phyloP scores from a whole-genome alignment of 148 eudicot species.

The Chenopodium album region DNA sequence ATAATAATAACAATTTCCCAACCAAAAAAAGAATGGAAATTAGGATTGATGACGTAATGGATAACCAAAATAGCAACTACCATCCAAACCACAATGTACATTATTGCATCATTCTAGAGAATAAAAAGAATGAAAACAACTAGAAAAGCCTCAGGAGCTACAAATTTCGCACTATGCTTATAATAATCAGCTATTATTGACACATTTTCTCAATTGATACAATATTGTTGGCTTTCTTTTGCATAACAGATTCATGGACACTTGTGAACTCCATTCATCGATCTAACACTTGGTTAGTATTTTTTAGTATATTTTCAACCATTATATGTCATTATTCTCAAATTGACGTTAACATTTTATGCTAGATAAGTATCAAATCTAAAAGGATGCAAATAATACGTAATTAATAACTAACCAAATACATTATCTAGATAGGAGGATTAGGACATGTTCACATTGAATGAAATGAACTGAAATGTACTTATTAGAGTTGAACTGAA shows the following conservation, averaged over 20 bases:
- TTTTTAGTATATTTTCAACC: not conserved
- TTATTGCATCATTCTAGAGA: not conserved
- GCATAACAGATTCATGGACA: not conserved
- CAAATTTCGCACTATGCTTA: not conserved
- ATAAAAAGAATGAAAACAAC: constrained; percentile 23
- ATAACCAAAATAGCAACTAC: constrained; percentile 7
- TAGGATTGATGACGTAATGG: constrained; percentile 5
- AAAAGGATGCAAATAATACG: not conserved
- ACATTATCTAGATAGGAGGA: no score
- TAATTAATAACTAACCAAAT: no score
- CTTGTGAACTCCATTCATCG: not conserved
- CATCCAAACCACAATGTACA: not conserved
- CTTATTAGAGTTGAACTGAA: no score
- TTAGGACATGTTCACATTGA: no score
- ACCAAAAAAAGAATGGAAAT: not conserved
- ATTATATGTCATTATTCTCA: no score
- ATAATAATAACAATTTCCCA: not conserved
- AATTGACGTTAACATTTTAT: not conserved
- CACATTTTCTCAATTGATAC: not conserved
- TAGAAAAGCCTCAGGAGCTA: constrained; percentile 1
- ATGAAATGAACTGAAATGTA: no score
- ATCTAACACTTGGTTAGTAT: no score
- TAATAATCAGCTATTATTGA: not conserved
- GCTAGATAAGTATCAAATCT: not conserved
- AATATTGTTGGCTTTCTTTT: not conserved